Base-by-base conservation (phyloP, 306 rosid genomes). In the Quercus cerris region DNA sequence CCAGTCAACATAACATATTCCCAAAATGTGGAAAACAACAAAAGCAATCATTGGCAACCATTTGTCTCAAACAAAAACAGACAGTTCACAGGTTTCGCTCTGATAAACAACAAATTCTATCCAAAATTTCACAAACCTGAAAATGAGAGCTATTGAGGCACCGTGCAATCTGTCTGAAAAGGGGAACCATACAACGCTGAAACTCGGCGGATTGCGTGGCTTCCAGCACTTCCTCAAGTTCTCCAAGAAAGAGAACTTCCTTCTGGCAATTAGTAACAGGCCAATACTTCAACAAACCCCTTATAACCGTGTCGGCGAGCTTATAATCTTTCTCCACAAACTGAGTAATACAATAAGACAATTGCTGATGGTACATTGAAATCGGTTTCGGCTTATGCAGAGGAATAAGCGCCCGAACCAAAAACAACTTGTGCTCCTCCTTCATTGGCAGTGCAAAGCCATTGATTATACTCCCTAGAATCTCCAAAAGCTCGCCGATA, bases 371-470 rank as follows among this genome's bases (percentile, higher is more conserved):
- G 86, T 93, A 95, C 74, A 88, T 25, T 3, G 85, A 17, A 41
- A 89, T 78, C 0, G 89, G 67, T 82, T 95, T 95, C 1, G 99
- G 97, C 85, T 93, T 95, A 81, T 95, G 99, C 80, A 95, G 85
- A 14, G 99, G 99, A 79, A 95, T 67, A 54, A 95, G 93, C 4
- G 99, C 99, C 64, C 98, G 90, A 33, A 93, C 97, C 73, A 95
- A 97, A 77, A 95, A 95, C 89, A 95, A 75, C 83, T 95, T 95
- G 38, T 95, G 99, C 87, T 95, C 99, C 90, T 95, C 99, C 77
- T 95, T 95, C 99, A 95, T 95, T 19, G 99, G 99, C 80, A 95
- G 81, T 0, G 99, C 99, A 85, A 95, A 95, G 49, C 99, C 99
- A 80, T 95, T 95, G 15, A 95, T 93, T 62, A 95, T 93, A 80